phyloP scores from a whole-genome alignment of 345 rosid species.

The Eucalyptus tenuipes region DNA sequence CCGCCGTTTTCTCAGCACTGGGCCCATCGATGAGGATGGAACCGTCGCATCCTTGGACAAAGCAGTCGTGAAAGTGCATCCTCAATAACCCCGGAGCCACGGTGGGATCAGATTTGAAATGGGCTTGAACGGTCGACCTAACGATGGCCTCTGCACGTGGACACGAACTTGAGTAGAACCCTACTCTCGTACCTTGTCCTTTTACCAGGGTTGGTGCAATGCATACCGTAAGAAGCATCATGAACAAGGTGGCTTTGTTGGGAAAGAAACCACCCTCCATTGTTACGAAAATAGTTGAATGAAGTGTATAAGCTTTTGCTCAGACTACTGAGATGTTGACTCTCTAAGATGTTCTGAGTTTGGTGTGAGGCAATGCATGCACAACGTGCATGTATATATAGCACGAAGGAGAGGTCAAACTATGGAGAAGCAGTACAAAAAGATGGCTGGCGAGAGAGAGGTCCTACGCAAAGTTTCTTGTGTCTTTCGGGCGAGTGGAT shows the following conservation, averaged over 20 bases:
- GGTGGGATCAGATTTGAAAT: conserved; percentile 9
- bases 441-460: not conserved
- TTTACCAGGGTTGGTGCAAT: not conserved
- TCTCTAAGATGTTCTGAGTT: not conserved
- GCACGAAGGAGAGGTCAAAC: not conserved
- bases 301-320: not conserved
- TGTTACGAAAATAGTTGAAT: not conserved
- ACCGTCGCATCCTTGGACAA: conserved; percentile 46
- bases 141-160: conserved; percentile 26
- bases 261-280: not conserved
- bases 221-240: not conserved
- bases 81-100: conserved; percentile 39
- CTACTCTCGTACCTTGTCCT: conserved; percentile 15
- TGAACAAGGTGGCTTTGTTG: not conserved
- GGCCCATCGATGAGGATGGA: conserved; percentile 32
- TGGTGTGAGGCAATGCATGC: not conserved
- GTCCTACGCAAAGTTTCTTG: not conserved
- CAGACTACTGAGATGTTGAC: not conserved
- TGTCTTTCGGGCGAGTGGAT: not conserved
- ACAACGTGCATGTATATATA: not conserved
- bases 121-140: conserved; percentile 15
- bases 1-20: conserved; percentile 26
- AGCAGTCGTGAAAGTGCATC: conserved; percentile 47
- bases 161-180: conserved; percentile 32
- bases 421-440: not conserved